These are phyloP conservation scores for Hypoxylon sp. DNA, from an alignment of 2,329 filamentous ascomycete species.

Conservation along the genomic window DNA sequence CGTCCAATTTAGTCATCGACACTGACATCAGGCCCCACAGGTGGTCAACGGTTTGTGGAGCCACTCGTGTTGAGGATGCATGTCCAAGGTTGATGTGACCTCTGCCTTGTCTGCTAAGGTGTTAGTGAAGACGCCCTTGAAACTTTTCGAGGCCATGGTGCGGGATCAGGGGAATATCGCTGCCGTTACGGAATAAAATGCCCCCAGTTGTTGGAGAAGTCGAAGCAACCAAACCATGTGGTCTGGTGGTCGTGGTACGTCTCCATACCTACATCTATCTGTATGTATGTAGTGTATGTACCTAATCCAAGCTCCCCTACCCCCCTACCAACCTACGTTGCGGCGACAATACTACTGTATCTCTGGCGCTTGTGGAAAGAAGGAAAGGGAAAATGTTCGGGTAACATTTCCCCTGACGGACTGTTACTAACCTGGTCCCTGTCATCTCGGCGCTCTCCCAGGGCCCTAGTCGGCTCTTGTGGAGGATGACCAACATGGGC, in stretches of 20 bases:
- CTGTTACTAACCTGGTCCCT: constrained; percentile 39
- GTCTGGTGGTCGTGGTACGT: constrained; percentile 42
- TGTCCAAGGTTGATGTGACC: constrained; percentile 32
- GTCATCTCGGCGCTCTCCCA: constrained; percentile 35
- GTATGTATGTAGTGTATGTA: no score
- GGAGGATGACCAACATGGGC: constrained; percentile 33
- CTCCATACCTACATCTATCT: constrained; percentile 20
- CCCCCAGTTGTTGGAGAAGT: constrained; percentile 32
- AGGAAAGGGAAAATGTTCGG: constrained; percentile 39
- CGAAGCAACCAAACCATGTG: constrained; percentile 51
- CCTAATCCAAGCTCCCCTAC: constrained; percentile 28
- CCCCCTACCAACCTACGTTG: no score
- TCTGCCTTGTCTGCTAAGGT: constrained; percentile 8
- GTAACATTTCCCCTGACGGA: constrained; percentile 44
- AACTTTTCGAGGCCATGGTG: constrained; percentile 33
- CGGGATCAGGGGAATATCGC: constrained; percentile 35
- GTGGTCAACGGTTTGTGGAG: constrained; percentile 34
- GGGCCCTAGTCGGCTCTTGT: constrained; percentile 30
- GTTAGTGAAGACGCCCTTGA: constrained; percentile 32
- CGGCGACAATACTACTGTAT: constrained; percentile 43
- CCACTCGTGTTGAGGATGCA: constrained; percentile 38
- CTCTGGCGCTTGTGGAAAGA: constrained; percentile 35
- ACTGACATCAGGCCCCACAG: constrained; percentile 43
- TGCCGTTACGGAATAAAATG: constrained; percentile 11
- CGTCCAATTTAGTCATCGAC: constrained; percentile 37